Base-by-base conservation (phyloP, 1,139 yeast species). In the Suhomyces panamericanus region DNA sequence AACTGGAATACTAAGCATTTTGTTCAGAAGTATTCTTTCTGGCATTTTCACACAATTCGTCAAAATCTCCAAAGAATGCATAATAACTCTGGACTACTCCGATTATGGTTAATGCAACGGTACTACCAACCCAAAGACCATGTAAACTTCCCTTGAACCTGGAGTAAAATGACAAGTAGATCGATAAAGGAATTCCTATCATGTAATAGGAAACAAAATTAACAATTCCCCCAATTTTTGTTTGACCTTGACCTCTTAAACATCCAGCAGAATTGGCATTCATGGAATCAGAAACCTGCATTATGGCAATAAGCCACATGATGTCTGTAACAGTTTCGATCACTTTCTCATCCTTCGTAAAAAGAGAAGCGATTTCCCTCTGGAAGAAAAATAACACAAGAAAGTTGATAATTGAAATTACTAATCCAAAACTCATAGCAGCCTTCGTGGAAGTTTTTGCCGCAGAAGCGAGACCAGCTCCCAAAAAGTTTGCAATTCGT, bases 241-340 rank as follows among this genome's bases (percentile, higher is more conserved):
- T 80, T 55, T 76, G 75, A 14, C 84, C 84, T 57, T 80, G 83
- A 12, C 85, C 85, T 49, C 84, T 64, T 38, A 80, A 66, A 50
- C 83, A 77, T 3, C 85, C 85, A 3, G 84, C 84, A 5, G 81
- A 75, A 42, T 77, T 78, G 8, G 83, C 81, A 58, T 79, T 80
- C 66, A 77, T 63, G 1, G 82, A 79, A 59, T 80, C 85, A 30
- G 78, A 75, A 14, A 79, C 64, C 59, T 79, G 84, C 75, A 78
- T 77, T 27, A 75, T 55, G 1, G 84, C 82, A 46, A 80, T 70
- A 32, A 77, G 60, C 66, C 82, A 79, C 75, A 79, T 70, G 11
- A 78, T 70, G 4, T 54, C 52, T n/a, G 64, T 58, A 11, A 78
- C 71, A 1, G 67, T 60, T 8, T 53, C 52, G 35, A 77, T 72